These are phyloP conservation scores for Sporothrix mexicana DNA, from an alignment of 2,329 filamentous ascomycete genomes.

Conservation along the genomic window DNA sequence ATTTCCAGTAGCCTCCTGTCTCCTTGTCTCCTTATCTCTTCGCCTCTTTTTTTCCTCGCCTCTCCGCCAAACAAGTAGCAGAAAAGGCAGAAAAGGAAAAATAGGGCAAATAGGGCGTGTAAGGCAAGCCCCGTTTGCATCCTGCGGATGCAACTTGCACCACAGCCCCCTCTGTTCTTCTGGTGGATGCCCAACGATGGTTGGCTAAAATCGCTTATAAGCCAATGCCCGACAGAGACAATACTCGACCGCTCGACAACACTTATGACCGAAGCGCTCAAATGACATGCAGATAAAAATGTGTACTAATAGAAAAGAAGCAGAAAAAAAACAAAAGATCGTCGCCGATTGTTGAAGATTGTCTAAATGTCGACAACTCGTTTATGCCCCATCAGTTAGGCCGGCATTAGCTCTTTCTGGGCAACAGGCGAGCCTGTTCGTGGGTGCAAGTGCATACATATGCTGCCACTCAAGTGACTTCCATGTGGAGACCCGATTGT, in stretches of 20 bases:
- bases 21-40: too few relatives aligned
- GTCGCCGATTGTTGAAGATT: too few relatives aligned
- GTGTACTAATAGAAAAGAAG: neutral
- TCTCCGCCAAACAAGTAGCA: neutral
- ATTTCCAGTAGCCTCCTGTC: neutral
- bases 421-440: slow-evolving; percentile 24
- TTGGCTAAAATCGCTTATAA: neutral
- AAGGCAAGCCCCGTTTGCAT: neutral
- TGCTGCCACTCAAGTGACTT: slow-evolving; percentile 35
- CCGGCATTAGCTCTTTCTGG: slow-evolving; percentile 11
- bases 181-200: slow-evolving; percentile 23
- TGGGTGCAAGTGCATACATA: slow-evolving; percentile 33
- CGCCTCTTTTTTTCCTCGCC: neutral
- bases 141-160: slow-evolving; percentile 7
- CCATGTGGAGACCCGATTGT: neutral
- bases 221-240: neutral
- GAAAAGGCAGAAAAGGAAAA: too few relatives aligned
- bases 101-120: too few relatives aligned
- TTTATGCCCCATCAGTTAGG: slow-evolving; percentile 24
- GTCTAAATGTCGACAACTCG: neutral
- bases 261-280: too few relatives aligned
- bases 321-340: neutral
- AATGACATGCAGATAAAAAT: neutral
- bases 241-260: neutral
- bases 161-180: neutral